Evolutionary conservation across 164 flowering plant genomes (phyloP).

Genomic region (Saururus chinensis): DNA sequence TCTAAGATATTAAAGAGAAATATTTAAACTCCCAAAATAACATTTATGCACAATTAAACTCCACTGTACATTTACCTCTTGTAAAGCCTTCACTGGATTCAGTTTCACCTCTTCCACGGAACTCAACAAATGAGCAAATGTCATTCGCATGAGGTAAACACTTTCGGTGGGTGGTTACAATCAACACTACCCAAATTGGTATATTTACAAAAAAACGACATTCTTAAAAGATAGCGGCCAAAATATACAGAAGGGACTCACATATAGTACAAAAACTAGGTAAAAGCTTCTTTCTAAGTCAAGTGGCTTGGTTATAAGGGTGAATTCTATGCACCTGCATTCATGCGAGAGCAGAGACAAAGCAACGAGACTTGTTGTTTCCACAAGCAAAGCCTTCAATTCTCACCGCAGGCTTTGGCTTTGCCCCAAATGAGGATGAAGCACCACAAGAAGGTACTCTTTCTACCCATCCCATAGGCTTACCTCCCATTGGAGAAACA

Average conservation of each 20-base stretch:
- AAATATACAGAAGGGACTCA: not conserved
- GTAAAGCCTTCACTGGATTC: not conserved
- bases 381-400: conserved; percentile 20
- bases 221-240: not conserved
- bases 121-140: not conserved
- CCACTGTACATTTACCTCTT: not conserved
- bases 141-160: not conserved
- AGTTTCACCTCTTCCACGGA: not conserved
- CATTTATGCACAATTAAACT: not conserved
- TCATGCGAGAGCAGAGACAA: conserved; percentile 22
- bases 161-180: not conserved
- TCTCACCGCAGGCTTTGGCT: conserved; percentile 17
- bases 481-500: conserved; percentile 9
- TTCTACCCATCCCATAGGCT: conserved; percentile 9
- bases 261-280: not conserved
- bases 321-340: not conserved
- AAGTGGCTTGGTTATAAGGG: not conserved
- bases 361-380: conserved; percentile 12
- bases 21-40: too few relatives aligned
- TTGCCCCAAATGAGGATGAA: conserved; percentile 10
- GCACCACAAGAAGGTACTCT: conserved; percentile 15
- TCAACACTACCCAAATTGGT: not conserved
- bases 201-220: not conserved
- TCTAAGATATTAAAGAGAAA: too few relatives aligned
- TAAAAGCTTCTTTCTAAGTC: not conserved